Percentiles rank a stretch among this genome's conserved stretches.
These are phyloP conservation scores for Halophytophthora batemanensis DNA, from an alignment of 352 stramenopile species.

Conservation along the genomic window DNA sequence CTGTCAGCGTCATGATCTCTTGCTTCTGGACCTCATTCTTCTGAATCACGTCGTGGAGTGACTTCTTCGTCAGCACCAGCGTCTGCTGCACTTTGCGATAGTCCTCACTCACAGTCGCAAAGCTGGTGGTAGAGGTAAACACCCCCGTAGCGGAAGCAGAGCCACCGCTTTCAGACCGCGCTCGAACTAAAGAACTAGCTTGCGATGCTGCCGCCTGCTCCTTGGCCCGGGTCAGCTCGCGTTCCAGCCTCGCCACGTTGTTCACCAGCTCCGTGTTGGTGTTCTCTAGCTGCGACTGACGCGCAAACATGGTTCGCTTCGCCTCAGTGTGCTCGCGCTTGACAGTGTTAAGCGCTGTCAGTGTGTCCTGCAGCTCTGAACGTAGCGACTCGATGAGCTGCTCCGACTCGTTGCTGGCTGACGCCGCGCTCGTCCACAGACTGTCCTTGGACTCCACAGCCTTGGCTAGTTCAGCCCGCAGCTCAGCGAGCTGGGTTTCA, in stretches of 20 bases:
- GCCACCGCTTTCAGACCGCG: conserved; percentile 2
- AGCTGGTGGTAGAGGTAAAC: conserved; percentile 13
- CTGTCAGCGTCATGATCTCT: conserved; percentile 48
- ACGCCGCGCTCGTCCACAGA: conserved; percentile 63
- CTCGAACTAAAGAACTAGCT: conserved; percentile 1
- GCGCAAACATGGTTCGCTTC: conserved; percentile 67
- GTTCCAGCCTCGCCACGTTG: conserved; percentile 60
- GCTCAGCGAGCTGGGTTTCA: conserved; percentile 32
- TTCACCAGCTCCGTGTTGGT: conserved; percentile 71
- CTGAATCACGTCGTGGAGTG: conserved; percentile 61
- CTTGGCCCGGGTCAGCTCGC: conserved; percentile 48
- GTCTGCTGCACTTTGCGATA: conserved; percentile 60
- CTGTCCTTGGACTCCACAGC: conserved; percentile 63
- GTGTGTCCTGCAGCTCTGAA: conserved; percentile 62
- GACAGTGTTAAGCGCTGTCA: conserved; percentile 46
- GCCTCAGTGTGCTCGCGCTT: conserved; percentile 66
- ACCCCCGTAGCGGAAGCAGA: background rate
- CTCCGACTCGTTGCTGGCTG: conserved; percentile 63
- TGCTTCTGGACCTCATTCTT: conserved; percentile 69
- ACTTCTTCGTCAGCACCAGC: conserved; percentile 71
- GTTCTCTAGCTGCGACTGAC: conserved; percentile 72
- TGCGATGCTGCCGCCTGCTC: conserved; percentile 16
- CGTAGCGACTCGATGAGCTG: conserved; percentile 60
- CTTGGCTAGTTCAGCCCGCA: conserved; percentile 48
- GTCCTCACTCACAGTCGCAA: conserved; percentile 47